Evolutionary conservation across 768 basidiomycete species (phyloP), one percentile per base, ranked within the genome.

Genomic region (Amanita inopinata): DNA sequence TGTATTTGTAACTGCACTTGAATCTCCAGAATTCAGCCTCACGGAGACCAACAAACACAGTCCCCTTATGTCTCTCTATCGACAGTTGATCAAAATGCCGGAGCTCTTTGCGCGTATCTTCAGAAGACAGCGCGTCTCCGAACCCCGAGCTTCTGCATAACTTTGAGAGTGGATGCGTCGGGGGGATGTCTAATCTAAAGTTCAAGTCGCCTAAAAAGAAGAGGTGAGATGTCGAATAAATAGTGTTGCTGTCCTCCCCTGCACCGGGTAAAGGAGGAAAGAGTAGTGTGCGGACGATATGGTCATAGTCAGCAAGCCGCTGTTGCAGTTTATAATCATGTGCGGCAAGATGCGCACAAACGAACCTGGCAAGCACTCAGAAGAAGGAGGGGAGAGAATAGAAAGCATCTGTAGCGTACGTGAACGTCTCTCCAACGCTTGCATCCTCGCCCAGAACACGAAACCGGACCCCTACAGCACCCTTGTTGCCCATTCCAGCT

Each of bases 141-240:
- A 76, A 63, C 22, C 67, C 59, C 8, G 60, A 37, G 3, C 52
- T 50, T 8, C 60, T 57, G 8, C 52, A 54, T 40, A 55, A 50
- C 17, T 54, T 52, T 19, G 58, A 60, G 17, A 78, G 63, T 18
- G 73, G 62, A 54, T 80, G 72, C 17, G 70, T 61, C 33, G 69
- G 49, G 0, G 86, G 80, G 11, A 83, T 51, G n/a, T 71, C 66
- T 11, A 98, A 60, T 11, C 92, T 79, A 61, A 92, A 96, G 61
- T 97, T 97, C 48, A 96, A 74, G 61, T 97, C 93, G 4, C 94
- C 94, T 24, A 96, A 71, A 57, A 96, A 71, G 70, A 97, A 96
- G 1, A 96, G 70, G 58, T 97, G 89, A 9, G 89, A 88, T 0
- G 91, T 84, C 33, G 78, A 69, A 64, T 86, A 91, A 34, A 97